Percentiles rank a stretch among this genome's conserved stretches.
Evolutionary conservation across 2,329 filamentous ascomycete genomes (phyloP).

Genomic region (Aspergillus sp.): DNA sequence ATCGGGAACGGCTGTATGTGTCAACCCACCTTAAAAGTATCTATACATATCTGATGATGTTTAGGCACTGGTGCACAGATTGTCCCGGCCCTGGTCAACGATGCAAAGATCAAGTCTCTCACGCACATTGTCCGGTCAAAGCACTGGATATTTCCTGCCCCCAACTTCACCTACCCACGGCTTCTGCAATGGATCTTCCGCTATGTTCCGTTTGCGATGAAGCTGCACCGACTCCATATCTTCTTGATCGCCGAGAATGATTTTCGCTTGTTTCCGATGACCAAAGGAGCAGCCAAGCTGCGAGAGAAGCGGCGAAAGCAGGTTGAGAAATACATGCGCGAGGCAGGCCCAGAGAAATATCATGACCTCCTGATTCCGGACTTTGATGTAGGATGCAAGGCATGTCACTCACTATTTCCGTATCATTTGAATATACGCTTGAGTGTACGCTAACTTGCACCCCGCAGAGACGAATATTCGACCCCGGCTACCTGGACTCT

Average conservation of each 20-base stretch:
- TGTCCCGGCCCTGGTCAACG: conserved; percentile 20
- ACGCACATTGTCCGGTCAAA: conserved; percentile 59
- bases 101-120: conserved; percentile 51
- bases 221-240: conserved; percentile 35
- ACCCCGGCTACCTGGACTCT: conserved; percentile 9
- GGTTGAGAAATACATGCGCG: conserved; percentile 39
- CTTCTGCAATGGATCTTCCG: conserved; percentile 50
- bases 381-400: conserved; percentile 16
- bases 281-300: conserved; percentile 43
- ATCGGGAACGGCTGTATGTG: conserved; percentile 36
- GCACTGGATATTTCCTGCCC: conserved; percentile 55
- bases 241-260: conserved; percentile 33
- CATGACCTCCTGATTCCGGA: conserved; percentile 13
- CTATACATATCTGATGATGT: background rate
- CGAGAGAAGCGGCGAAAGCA: conserved; percentile 32
- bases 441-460: too few species aligned
- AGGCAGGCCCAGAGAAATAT: conserved; percentile 8
- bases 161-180: conserved; percentile 46
- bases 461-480: conserved; percentile 10
- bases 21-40: background rate
- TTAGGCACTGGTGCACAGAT: conserved; percentile 28
- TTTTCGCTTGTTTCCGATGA: conserved; percentile 39
- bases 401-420: background rate
- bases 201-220: conserved; percentile 46
- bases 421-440: too few species aligned